Evolutionary conservation across 768 basidiomycete genomes (phyloP).

Genomic region (Cyathus striatus): DNA sequence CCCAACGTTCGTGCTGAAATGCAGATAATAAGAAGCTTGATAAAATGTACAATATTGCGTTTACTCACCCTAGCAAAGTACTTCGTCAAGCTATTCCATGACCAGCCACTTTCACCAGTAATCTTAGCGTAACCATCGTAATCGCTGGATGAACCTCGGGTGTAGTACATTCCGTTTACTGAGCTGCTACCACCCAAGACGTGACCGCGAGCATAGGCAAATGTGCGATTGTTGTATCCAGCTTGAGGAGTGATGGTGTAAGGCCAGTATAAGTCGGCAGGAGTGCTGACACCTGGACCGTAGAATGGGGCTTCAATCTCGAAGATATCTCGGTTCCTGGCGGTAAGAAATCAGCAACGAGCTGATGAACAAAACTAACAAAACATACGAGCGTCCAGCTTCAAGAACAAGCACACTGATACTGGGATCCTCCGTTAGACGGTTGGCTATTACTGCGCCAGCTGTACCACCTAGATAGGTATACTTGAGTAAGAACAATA

Average conservation of each 20-base stretch:
- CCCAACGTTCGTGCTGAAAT: constrained; percentile 9
- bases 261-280: constrained; percentile 11
- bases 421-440: constrained; percentile 10
- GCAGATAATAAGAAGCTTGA: neutral
- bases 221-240: constrained; percentile 11
- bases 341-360: neutral
- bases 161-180: constrained; percentile 17
- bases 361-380: neutral
- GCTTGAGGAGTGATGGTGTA: constrained; percentile 14
- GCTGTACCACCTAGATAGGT: constrained; percentile 11
- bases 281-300: neutral
- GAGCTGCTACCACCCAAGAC: constrained; percentile 24
- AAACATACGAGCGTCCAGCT: constrained; percentile 9
- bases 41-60: neutral
- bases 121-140: constrained; percentile 11
- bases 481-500: neutral
- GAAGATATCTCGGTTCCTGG: neutral
- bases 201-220: constrained; percentile 18
- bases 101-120: constrained; percentile 15
- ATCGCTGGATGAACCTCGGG: constrained; percentile 13
- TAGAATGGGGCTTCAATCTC: neutral
- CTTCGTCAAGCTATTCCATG: constrained; percentile 13
- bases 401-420: constrained; percentile 15
- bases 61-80: constrained; percentile 9
- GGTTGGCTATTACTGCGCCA: constrained; percentile 14